Evolutionary conservation across 169 alveolate species (phyloP).

Genomic region (Theileria orientalis): DNA sequence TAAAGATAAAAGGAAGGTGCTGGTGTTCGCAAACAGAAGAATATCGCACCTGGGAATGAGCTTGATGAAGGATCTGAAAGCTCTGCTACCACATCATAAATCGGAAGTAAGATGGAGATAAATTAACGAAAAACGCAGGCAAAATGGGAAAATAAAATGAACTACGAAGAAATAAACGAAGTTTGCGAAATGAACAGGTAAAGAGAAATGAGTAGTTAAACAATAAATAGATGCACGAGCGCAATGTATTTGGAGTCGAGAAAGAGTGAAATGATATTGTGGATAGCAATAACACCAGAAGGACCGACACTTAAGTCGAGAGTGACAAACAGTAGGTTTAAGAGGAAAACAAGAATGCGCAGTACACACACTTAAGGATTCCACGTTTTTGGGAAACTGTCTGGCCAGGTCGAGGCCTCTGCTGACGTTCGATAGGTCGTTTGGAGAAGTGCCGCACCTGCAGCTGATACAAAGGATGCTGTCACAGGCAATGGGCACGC

Average conservation of each 20-base stretch:
- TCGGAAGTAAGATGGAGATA: constrained; percentile 82
- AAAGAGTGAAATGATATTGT: constrained; percentile 86
- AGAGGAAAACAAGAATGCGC: not conserved
- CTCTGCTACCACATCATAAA: constrained; percentile 96
- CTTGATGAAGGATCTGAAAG: constrained; percentile 89
- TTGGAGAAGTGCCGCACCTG: constrained; percentile 69
- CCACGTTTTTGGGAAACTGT: constrained; percentile 93
- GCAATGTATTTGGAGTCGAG: constrained; percentile 89
- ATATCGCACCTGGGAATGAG: constrained; percentile 90
- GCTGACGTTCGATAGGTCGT: constrained; percentile 87
- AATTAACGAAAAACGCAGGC: constrained; percentile 49
- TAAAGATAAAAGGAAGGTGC: constrained; percentile 92
- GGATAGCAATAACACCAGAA: constrained; percentile 92
- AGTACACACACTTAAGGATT: constrained; percentile 88
- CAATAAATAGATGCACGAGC: constrained; percentile 81
- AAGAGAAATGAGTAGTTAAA: not conserved
- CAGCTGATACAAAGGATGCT: constrained; percentile 68
- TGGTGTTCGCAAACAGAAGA: constrained; percentile 93
- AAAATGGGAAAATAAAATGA: constrained; percentile 85
- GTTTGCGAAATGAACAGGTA: constrained; percentile 73
- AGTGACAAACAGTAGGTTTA: constrained; percentile 78
- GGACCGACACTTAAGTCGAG: constrained; percentile 95
- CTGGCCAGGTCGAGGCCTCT: constrained; percentile 92
- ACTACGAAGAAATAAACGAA: constrained; percentile 78
- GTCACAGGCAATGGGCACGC: constrained; percentile 87